These are phyloP conservation scores for Diaporthe aspalathi DNA, from an alignment of 2,329 filamentous ascomycete species.

Conservation along the genomic window DNA sequence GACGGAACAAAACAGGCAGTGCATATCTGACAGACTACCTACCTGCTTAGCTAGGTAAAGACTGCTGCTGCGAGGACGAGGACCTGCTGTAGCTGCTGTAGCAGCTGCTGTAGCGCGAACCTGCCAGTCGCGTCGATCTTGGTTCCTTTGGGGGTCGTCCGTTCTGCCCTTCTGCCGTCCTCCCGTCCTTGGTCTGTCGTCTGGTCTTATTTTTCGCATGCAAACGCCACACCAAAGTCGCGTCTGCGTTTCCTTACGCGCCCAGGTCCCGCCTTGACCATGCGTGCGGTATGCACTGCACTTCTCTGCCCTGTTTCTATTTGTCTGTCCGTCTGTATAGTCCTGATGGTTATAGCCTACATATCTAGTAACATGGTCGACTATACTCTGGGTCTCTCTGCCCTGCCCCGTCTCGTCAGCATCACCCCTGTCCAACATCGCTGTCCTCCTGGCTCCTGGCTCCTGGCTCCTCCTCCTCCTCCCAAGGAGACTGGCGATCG, in stretches of 20 bases:
- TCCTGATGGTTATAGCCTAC: constrained; percentile 9
- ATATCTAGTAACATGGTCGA: not conserved
- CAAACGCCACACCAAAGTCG: constrained; percentile 18
- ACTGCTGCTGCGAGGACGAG: no score
- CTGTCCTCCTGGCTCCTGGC: no score
- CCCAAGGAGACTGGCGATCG: constrained; percentile 5
- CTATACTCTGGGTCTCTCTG: not conserved
- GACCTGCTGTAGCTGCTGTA: not conserved
- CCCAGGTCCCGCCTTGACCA: not conserved
- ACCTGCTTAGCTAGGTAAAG: no score
- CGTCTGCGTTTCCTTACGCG: constrained; percentile 24
- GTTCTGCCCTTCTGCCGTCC: no score
- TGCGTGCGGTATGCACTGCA: not conserved
- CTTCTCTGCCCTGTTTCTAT: no score
- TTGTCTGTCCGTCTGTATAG: not conserved
- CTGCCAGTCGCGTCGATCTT: not conserved
- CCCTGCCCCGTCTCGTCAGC: not conserved
- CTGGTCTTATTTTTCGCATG: not conserved
- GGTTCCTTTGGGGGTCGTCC: constrained; percentile 7
- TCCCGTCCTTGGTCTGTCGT: not conserved
- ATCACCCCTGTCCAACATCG: constrained; percentile 17
- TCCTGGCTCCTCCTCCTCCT: not conserved
- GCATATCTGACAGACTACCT: no score
- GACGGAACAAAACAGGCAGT: not conserved
- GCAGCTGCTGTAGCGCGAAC: not conserved